Evolutionary conservation across 768 basidiomycete species (phyloP).

Genomic region (Infundibulicybe gibba): DNA sequence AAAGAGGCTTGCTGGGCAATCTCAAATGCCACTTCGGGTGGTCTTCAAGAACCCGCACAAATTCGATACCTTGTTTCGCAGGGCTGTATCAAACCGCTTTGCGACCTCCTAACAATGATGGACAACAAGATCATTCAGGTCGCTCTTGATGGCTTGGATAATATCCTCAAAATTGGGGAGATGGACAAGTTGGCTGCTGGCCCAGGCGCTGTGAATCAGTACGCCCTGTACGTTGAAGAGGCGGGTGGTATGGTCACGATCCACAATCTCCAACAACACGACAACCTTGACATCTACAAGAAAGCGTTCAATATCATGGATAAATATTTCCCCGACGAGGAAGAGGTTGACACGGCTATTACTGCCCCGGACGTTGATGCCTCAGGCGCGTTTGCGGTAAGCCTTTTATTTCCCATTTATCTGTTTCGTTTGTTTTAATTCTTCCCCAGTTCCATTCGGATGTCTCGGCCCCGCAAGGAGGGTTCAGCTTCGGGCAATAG

Average conservation of each 20-base stretch:
- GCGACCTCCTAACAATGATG: constrained; percentile 95
- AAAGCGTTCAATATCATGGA: constrained; percentile 99
- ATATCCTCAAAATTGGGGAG: constrained; percentile 97
- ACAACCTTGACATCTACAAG: constrained; percentile 99
- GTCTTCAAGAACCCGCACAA: constrained; percentile 92
- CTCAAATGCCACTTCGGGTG: constrained; percentile 97
- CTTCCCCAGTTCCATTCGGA: constrained; percentile 74
- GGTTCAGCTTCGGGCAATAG: constrained; percentile 89
- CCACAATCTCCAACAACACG: constrained; percentile 98
- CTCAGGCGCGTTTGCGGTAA: constrained; percentile 70
- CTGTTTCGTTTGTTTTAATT: constrained; percentile 3
- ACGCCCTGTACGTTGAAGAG: constrained; percentile 94
- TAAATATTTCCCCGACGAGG: constrained; percentile 98
- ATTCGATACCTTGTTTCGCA: constrained; percentile 97
- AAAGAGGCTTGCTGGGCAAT: constrained; percentile 99
- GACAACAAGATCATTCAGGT: constrained; percentile 99
- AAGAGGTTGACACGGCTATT: constrained; percentile 84
- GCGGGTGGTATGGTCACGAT: constrained; percentile 99
- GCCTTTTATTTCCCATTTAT: constrained; percentile 19
- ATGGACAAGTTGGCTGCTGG: constrained; percentile 83
- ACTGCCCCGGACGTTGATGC: constrained; percentile 73
- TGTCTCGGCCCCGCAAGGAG: constrained; percentile 87
- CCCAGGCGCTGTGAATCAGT: constrained; percentile 84
- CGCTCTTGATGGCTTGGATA: constrained; percentile 96
- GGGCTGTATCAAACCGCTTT: constrained; percentile 98